Percentiles rank a stretch among this genome's conserved stretches.
phyloP scores from a whole-genome alignment of 2,329 filamentous ascomycete species.

The Exophiala calicioides region DNA sequence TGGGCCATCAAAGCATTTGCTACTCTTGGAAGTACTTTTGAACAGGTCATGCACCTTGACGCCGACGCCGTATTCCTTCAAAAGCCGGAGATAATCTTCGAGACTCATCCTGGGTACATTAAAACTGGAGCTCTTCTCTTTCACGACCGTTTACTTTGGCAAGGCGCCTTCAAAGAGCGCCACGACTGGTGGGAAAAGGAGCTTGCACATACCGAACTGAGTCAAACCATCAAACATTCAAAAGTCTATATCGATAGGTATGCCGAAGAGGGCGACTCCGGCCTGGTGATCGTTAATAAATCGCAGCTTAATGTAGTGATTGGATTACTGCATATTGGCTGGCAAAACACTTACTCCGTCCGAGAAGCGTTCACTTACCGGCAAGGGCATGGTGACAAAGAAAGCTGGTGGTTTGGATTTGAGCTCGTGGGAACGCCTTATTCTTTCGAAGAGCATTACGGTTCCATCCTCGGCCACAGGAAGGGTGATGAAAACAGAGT shows the following conservation, averaged over 20 bases:
- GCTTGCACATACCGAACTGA: conserved; percentile 38
- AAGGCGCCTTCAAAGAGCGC: conserved; percentile 19
- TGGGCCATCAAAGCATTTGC: conserved; percentile 29
- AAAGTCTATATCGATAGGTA: conserved; percentile 45
- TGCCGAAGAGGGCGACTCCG: conserved; percentile 48
- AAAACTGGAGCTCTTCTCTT: conserved; percentile 22
- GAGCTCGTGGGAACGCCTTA: conserved; percentile 44
- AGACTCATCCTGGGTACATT: conserved; percentile 12
- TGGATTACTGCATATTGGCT: conserved; percentile 45
- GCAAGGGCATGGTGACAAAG: conserved; percentile 50
- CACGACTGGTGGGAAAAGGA: conserved; percentile 30
- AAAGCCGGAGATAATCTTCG: conserved; percentile 23
- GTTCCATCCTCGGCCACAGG: conserved; percentile 43
- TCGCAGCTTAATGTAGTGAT: conserved; percentile 40
- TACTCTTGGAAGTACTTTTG: conserved; percentile 26
- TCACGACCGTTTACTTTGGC: conserved; percentile 24
- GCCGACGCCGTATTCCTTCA: conserved; percentile 28
- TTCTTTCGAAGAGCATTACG: conserved; percentile 46
- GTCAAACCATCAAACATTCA: conserved; percentile 36
- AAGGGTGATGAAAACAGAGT: conserved; percentile 30
- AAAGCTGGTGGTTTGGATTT: conserved; percentile 50
- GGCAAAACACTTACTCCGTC: conserved; percentile 47
- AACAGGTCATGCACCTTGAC: conserved; percentile 27
- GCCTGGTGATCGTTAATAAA: conserved; percentile 47
- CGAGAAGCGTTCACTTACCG: conserved; percentile 46